Evolutionary conservation across 2,329 filamentous ascomycete genomes (phyloP), one percentile per base, ranked within the genome.

Genomic region (Neoscytalidium dimidiatum): DNA sequence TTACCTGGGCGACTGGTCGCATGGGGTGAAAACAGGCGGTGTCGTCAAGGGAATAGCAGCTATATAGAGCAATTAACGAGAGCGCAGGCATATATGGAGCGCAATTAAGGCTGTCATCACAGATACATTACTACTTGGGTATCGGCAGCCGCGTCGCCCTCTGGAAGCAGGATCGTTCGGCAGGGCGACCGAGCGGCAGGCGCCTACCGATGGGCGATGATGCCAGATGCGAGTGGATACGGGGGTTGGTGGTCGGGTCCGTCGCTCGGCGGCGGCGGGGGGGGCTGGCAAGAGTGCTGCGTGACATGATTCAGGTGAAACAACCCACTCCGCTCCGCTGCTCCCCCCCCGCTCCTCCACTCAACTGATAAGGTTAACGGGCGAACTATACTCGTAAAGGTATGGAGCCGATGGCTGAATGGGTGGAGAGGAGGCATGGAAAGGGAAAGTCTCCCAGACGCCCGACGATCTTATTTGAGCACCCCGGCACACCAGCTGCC

Each of bases 271-370:
- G 56, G 35, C 4, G 52, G 23, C 29, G n/a, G 33, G 53, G 56
- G 56, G 43, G 56, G 56, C 56, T 60, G 56, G 53, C 21, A 6
- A 23, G 33, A 38, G 31, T 38, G 31, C 52, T 14, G 52, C 23
- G 56, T 31, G 53, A 60, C 56, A 60, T 48, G 56, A 60, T 60
- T 60, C 56, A 60, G 9, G 56, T 35, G 56, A 48, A 46, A 60
- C 56, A 31, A 60, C 19, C 56, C 56, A 46, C 56, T 33, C 38
- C 56, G 53, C 38, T 44, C 52, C 52, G 53, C 53, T 44, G 35
- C 51, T 6, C 4, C 14, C n/a, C 53, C 53, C 53, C 53, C 44
- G 56, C 56, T 60, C 56, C 56, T 60, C 56, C 56, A 46, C 56
- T 23, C 38, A 33, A 35, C 56, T 60, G 56, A 46, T 60, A 60